Base-by-base conservation (phyloP, 2,329 filamentous ascomycete genomes). In the Cladosporium cucumerinum region DNA sequence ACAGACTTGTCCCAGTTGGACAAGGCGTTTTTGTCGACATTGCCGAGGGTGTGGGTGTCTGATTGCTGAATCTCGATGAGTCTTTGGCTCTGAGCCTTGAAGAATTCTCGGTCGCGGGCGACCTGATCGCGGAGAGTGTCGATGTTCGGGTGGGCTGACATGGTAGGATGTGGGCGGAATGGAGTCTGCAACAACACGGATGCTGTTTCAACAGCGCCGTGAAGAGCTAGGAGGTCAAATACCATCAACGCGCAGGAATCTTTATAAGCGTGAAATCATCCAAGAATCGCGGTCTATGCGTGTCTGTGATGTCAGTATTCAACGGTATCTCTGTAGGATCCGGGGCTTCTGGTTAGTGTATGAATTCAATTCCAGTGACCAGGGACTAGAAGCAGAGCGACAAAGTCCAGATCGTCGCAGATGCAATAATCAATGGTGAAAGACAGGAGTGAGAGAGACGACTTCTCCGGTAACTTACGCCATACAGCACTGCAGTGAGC, bases 1-100 rank as follows among this genome's bases (percentile, higher is more conserved):
- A 60, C 48, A 5, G 66, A 54, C 25, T 62, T 60, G n/a, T 66
- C 66, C 66, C 66, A 69, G 26, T 65, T 64, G 46, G 59, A 63
- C 34, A 70, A 57, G n/a, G 54, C 23, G 30, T 65, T 69, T 7
- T 57, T 46, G 51, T 66, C 66, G 43, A 60, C 36, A 23, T 46
- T 39, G 11, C 52, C 60, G 28, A 67, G 61, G 10, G 63, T 30
- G 3, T 57, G 30, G 14, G 62, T 28, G 10, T 52, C 28, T 1
- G 57, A 43, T 32, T 57, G 28, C 43, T 62, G 58, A 23, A 69
- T 55, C 21, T 61, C 57, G 14, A 21, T 8, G 5, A 65, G 49
- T 26, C 64, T 51, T 14, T 57, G 39, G 21, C 49, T 65, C 28
- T 66, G 57, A 10, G 39, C 36, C 18, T 65, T 61, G 59, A 65